These are phyloP conservation scores for Fusarium sp. DNA, from an alignment of 2,329 filamentous ascomycete species.

Conservation along the genomic window DNA sequence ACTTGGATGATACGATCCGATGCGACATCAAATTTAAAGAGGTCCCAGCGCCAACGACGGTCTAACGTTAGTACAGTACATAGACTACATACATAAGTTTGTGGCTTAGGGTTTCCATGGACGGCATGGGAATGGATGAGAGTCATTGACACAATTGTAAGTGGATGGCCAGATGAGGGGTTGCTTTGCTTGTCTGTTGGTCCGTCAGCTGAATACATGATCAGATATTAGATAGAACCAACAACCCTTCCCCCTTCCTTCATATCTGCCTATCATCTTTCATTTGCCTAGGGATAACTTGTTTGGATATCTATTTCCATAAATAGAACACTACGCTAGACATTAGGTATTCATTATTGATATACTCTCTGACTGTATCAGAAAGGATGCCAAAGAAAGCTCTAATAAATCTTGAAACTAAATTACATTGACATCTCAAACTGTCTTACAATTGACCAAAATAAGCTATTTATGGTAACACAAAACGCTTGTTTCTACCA, in stretches of 20 bases:
- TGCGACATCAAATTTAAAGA: slow-evolving; percentile 7
- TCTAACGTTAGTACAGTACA: not conserved
- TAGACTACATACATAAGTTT: slow-evolving; percentile 2
- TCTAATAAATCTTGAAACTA: not conserved
- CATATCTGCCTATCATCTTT: not conserved
- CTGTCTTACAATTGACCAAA: not conserved
- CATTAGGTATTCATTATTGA: not conserved
- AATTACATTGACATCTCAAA: not conserved
- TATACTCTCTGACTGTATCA: too few relatives aligned
- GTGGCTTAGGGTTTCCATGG: slow-evolving; percentile 17
- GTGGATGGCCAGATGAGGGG: slow-evolving; percentile 15
- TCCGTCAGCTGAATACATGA: not conserved
- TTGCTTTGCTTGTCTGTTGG: not conserved
- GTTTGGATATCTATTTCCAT: not conserved
- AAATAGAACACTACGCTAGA: not conserved
- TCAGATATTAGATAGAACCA: not conserved
- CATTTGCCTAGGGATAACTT: not conserved
- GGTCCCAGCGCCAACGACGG: not conserved
- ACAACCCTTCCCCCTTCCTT: not conserved
- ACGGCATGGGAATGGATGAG: not conserved
- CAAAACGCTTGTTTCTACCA: not conserved
- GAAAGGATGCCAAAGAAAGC: too few relatives aligned
- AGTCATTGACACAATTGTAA: not conserved
- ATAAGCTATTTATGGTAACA: not conserved
- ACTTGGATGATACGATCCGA: slow-evolving; percentile 8